phyloP scores from a whole-genome alignment of 805 yeast species.

The Wickerhamomyces hampshirensis region DNA sequence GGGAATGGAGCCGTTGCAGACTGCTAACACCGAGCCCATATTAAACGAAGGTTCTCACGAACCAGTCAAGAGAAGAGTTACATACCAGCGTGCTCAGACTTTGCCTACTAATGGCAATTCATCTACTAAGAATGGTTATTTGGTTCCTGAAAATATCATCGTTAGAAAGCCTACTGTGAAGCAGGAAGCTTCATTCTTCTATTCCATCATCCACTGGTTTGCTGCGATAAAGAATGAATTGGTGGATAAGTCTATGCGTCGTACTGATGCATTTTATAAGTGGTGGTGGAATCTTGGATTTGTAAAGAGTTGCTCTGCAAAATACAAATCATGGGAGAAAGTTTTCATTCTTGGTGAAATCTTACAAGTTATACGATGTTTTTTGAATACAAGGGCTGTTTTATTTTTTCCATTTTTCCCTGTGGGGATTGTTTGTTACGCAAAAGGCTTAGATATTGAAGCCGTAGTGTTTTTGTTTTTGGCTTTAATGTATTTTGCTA shows the following conservation, averaged over 20 bases:
- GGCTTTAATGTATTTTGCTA: conserved; percentile 21
- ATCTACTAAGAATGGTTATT: conserved; percentile 1
- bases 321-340: conserved; percentile 13
- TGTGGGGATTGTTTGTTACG: conserved; percentile 17
- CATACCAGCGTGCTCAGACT: conserved; percentile 14
- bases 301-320: conserved; percentile 5
- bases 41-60: conserved; percentile 3
- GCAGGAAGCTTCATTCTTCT: conserved; percentile 17
- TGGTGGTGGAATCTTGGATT: conserved; percentile 14
- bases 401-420: conserved; percentile 20
- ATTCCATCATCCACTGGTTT: conserved; percentile 13
- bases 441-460: conserved; percentile 9
- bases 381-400: conserved; percentile 17
- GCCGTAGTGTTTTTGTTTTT: conserved; percentile 21
- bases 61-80: conserved; percentile 8
- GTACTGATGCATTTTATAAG: conserved; percentile 8
- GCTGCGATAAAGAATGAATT: conserved; percentile 14
- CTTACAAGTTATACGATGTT: conserved; percentile 13
- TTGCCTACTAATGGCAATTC: conserved; percentile 5
- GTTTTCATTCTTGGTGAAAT: conserved; percentile 11
- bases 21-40: conserved; percentile 14
- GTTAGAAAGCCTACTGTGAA: conserved; percentile 15
- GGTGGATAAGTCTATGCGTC: conserved; percentile 14
- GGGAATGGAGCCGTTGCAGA: not conserved
- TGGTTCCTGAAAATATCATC: conserved; percentile 9